Percentiles rank a stretch among this genome's conserved stretches.
Conservation (phyloP, 305 asterid species). For the Andrographis paniculata region DNA sequence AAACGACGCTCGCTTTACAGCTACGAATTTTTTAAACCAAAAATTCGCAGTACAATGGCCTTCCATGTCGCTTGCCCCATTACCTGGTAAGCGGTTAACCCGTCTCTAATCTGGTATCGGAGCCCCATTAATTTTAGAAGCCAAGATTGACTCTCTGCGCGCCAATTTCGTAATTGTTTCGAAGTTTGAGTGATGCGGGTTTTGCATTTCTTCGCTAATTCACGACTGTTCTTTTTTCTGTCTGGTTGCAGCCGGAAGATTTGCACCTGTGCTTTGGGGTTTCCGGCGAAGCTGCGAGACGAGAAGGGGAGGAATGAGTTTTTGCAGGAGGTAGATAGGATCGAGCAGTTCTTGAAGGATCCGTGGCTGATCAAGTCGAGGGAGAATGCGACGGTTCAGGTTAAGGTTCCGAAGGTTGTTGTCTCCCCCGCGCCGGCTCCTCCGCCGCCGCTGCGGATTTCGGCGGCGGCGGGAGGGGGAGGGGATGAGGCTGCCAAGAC, state of each 20-base stretch:
- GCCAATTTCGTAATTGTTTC: not conserved
- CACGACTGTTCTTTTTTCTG: slow-evolving; percentile 19
- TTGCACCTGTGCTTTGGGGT: slow-evolving; percentile 79
- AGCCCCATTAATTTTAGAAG: slow-evolving; percentile 13
- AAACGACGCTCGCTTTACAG: not conserved
- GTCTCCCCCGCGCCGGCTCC: slow-evolving; percentile 32
- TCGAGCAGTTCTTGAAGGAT: slow-evolving; percentile 72
- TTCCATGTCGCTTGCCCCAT: slow-evolving; percentile 96
- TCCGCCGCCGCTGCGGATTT: slow-evolving; percentile 22
- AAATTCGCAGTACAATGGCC: slow-evolving; percentile 31
- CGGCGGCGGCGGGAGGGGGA: slow-evolving; percentile 18
- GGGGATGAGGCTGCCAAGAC: slow-evolving; percentile 36
- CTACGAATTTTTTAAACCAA: not conserved
- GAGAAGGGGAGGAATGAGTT: slow-evolving; percentile 53
- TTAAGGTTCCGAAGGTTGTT: slow-evolving; percentile 74
- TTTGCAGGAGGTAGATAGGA: slow-evolving; percentile 50
- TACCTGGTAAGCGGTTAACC: slow-evolving; percentile 62
- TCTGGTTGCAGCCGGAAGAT: slow-evolving; percentile 67
- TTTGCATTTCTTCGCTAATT: slow-evolving; percentile 21
- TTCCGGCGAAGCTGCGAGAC: slow-evolving; percentile 46
- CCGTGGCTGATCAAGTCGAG: slow-evolving; percentile 76
- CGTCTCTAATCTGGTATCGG: slow-evolving; percentile 17
- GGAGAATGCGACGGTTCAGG: slow-evolving; percentile 72
- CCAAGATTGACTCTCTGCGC: slow-evolving; percentile 12
- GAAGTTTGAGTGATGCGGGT: slow-evolving; percentile 25